Conservation (phyloP, 2,329 filamentous ascomycete genomes). For the Lanzia echinophila region DNA sequence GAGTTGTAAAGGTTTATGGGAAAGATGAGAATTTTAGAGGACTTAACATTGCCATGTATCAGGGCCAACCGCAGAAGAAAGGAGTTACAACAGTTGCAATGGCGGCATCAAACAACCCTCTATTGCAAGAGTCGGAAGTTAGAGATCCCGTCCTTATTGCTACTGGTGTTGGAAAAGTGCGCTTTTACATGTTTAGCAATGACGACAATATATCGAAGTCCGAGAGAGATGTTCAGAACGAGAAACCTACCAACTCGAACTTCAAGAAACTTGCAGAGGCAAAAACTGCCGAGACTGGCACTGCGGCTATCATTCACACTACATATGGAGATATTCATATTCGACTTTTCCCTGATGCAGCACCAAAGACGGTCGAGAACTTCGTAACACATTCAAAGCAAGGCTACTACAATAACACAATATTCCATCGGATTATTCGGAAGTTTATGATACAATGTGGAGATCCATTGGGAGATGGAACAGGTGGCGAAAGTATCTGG, state of each 20-base stretch:
- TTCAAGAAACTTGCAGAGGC: conserved; percentile 46
- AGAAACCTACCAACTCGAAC: conserved; percentile 68
- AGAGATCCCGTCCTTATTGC: conserved; percentile 83
- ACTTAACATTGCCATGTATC: conserved; percentile 79
- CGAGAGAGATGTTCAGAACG: conserved; percentile 87
- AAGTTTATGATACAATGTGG: conserved; percentile 97
- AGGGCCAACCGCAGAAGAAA: conserved; percentile 93
- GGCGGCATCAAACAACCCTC: conserved; percentile 89
- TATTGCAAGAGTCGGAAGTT: conserved; percentile 85
- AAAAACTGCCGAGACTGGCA: conserved; percentile 66
- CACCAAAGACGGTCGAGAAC: conserved; percentile 93
- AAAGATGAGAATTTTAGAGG: conserved; percentile 83
- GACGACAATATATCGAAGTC: conserved; percentile 77
- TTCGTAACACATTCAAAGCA: conserved; percentile 86
- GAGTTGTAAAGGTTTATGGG: conserved; percentile 83
- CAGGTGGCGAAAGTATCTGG: conserved; percentile 88
- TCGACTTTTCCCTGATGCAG: conserved; percentile 84
- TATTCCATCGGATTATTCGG: conserved; percentile 93
- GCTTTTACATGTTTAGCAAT: conserved; percentile 98
- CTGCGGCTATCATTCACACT: conserved; percentile 80
- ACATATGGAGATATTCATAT: conserved; percentile 91
- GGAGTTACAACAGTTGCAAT: conserved; percentile 90
- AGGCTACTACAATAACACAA: conserved; percentile 95
- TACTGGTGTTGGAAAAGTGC: conserved; percentile 78
- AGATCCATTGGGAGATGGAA: conserved; percentile 82